Conservation (phyloP, 2,329 filamentous ascomycete genomes). For the Scytalidium sp. region DNA sequence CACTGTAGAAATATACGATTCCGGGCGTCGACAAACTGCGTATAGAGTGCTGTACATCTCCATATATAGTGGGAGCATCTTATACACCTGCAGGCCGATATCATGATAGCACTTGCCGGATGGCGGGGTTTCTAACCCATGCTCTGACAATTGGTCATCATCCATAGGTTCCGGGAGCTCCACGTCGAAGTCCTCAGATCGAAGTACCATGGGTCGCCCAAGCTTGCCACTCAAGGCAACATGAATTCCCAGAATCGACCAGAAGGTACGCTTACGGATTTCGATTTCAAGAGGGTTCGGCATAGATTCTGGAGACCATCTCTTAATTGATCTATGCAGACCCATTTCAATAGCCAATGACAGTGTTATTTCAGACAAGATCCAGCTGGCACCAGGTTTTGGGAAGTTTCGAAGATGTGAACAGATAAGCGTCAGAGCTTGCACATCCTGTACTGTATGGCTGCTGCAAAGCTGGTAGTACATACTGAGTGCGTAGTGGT, state of each 20-base stretch:
- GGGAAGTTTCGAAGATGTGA: slow-evolving; percentile 73
- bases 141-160: slow-evolving; percentile 66
- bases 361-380: slow-evolving; percentile 63
- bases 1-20: slow-evolving; percentile 62
- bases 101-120: slow-evolving; percentile 61
- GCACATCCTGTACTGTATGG: slow-evolving; percentile 63
- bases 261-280: slow-evolving; percentile 76
- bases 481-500: slow-evolving; percentile 70
- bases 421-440: slow-evolving; percentile 71
- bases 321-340: slow-evolving; percentile 68
- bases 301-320: slow-evolving; percentile 44
- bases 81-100: slow-evolving; percentile 64
- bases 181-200: slow-evolving; percentile 72
- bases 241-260: slow-evolving; percentile 64
- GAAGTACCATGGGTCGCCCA: slow-evolving; percentile 73
- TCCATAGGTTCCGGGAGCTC: slow-evolving; percentile 70
- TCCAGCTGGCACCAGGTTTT: slow-evolving; percentile 72
- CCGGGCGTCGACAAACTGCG: slow-evolving; percentile 59
- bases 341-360: slow-evolving; percentile 71
- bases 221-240: slow-evolving; percentile 72
- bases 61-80: slow-evolving; percentile 63
- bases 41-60: slow-evolving; percentile 79
- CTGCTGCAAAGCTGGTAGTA: slow-evolving; percentile 63
- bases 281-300: slow-evolving; percentile 64
- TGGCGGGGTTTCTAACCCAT: slow-evolving; percentile 52